Evolutionary conservation across 108 stramenopile genomes (phyloP).

Genomic region (Poteriospumella lacustris): DNA sequence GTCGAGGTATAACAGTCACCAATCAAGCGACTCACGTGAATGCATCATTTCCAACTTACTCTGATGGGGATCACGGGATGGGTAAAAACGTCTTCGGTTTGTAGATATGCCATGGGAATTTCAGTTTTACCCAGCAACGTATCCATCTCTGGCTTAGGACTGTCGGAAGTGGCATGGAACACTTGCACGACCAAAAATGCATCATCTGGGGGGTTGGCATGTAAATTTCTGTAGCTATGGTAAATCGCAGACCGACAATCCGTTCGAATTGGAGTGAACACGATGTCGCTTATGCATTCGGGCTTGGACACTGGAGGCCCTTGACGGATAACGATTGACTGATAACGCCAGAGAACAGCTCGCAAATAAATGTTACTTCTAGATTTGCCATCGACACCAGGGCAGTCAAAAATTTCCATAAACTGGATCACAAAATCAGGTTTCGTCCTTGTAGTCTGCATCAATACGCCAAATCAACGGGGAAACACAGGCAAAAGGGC

Average conservation of each 20-base stretch:
- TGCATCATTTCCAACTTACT: neutral
- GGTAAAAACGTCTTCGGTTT: neutral
- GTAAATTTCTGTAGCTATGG: conserved; percentile 1
- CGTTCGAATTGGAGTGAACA: neutral
- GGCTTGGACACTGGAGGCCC: neutral
- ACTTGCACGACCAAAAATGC: neutral
- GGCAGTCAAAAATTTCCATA: neutral
- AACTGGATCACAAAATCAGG: neutral
- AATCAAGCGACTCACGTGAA: neutral
- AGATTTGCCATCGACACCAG: neutral
- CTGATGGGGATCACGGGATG: neutral
- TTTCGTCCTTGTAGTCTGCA: neutral
- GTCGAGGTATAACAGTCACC: neutral
- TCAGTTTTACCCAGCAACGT: neutral
- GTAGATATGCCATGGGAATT: neutral
- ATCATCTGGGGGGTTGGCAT: neutral
- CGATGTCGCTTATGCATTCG: neutral
- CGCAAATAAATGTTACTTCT: neutral
- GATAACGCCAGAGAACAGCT: neutral
- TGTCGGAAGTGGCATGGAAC: neutral
- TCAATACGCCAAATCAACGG: no score
- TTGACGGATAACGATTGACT: neutral
- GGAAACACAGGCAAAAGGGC: neutral
- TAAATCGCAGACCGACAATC: neutral
- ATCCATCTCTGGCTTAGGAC: neutral